Evolutionary conservation across 75 land plant species (phyloP).

Genomic region (Selaginella tamariscina): DNA sequence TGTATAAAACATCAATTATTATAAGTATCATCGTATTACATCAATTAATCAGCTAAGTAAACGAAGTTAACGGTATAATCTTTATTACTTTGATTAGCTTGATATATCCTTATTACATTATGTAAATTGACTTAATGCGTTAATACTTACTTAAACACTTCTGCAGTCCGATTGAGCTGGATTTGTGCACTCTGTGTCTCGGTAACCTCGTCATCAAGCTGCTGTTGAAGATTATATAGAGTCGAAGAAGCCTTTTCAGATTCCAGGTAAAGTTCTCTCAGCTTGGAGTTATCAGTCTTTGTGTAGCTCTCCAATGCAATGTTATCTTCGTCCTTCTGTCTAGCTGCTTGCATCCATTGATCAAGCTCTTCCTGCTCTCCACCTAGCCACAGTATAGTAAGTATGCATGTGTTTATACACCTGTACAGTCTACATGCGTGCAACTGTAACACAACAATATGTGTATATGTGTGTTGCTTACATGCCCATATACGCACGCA

Average conservation of each 20-base stretch:
- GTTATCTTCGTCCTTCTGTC: slow-evolving; percentile 33
- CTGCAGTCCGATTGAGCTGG: slow-evolving; percentile 29
- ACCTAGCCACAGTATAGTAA: not conserved
- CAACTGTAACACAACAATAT: not conserved
- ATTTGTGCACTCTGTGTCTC: slow-evolving; percentile 32
- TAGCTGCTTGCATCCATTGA: slow-evolving; percentile 31
- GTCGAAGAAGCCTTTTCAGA: slow-evolving; percentile 14
- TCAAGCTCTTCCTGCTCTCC: slow-evolving; percentile 33
- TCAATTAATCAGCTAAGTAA: not conserved
- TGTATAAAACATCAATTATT: not conserved
- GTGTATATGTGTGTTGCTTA: not conserved
- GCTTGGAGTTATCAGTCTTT: slow-evolving; percentile 23
- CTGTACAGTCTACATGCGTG: no score
- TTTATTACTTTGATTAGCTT: not conserved
- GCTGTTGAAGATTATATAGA: slow-evolving; percentile 15
- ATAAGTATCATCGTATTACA: not conserved
- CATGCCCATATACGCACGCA: not conserved
- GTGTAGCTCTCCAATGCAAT: slow-evolving; percentile 23
- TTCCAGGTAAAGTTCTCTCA: slow-evolving; percentile 23
- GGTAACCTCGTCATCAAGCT: slow-evolving; percentile 23
- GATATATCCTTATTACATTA: not conserved
- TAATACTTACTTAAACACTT: slow-evolving; percentile 20
- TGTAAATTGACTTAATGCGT: not conserved
- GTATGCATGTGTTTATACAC: no score
- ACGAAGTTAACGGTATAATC: not conserved